Evolutionary conservation across 495 filamentous ascomycete species (phyloP), one percentile per base, ranked within the genome.

Genomic region (Endocarpon pusillum): DNA sequence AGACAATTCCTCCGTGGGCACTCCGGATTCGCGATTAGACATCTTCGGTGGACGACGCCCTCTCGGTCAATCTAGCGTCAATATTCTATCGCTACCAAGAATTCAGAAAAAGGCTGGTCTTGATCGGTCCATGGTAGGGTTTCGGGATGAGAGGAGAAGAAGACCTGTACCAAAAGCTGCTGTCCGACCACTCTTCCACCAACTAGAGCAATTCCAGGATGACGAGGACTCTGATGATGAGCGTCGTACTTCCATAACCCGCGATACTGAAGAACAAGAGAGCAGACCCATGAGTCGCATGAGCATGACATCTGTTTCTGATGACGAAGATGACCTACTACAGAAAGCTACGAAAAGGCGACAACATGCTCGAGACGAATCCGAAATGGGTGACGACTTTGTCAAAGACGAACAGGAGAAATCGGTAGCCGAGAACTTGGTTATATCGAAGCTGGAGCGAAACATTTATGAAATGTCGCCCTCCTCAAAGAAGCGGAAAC

Each of bases 241-340:
- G 10, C 55, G 55, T 32, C 49, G 59, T 21, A 68, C 58, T 14
- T 75, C 78, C 19, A 51, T 75, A 17, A 68, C 64, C 4, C 59
- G 73, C 31, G 81, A 89, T 43, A 83, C 75, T 0, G 81, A 87
- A 46, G 83, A 89, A 37, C 70, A 72, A 32, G 84, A 87, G 30
- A 91, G 83, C 37, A 64, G 81, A 12, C 76, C 83, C 11, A 58
- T 73, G 9, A 93, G 84, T 48, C 76, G 78, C 8, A 71, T 81
- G 62, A 79, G 74, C 43, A 71, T 73, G 19, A 71, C 65, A 22
- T 69, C 74, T 20, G 63, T 52, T 1, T 72, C 66, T 14, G 78
- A 83, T 40, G 66, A 63, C 40, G 58, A 64, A 23, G 72, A 82
- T 19, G 76, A 15, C 7, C 28, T 17, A 17, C 28, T 31, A 31